Evolutionary conservation across 345 rosid species (phyloP), one percentile per base, ranked within the genome.

Genomic region (Aurinia saxatilis): DNA sequence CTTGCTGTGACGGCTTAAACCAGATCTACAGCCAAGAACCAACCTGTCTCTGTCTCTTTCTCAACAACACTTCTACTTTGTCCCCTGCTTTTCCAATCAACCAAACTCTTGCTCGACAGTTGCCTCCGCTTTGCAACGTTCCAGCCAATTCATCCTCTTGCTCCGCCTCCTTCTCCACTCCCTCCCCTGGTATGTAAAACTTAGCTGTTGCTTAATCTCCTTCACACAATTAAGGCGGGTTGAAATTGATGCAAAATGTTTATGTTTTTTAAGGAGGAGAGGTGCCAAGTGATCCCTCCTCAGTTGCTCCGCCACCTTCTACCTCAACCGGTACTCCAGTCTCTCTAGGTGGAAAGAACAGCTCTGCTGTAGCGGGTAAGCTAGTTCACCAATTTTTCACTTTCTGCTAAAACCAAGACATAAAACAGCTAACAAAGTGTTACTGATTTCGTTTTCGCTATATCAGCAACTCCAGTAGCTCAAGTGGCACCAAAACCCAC

Each of bases 1-100:
- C 80, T 4, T 91, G 98, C 77, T 84, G 98, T 33, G 65, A 82
- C 73, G 80, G 75, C 67, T 90, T 91, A 66, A 66, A 59, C 66
- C 90, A 67, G 3, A 71, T 86, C 51, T 81, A 72, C 68, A 41
- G 10, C 61, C 80, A 78, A 57, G 70, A 80, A 42, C 91, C 90
- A 0, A 65, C 45, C 1, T 88, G 98, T 64, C 77, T 86, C 19
- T 91, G 98, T 76, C 75, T 80, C 66, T 60, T 91, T 50, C 82
- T 88, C 61, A 84, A 80, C 52, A 73, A 73, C 70, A 72, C 87
- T 30, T 71, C 59, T 12, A 44, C 73, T 52, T 35, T 82, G 16
- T 36, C 71, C 16, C 61, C 71, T 65, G 75, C 82, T 47, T 74
- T 82, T 59, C 92, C 95, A 7, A 75, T 91, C 25, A 88, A 88